A percentile compares a stretch with the other conserved stretches of the same genome.
Conservation (phyloP, 768 basidiomycete species). For the Suillus alpinus region DNA sequence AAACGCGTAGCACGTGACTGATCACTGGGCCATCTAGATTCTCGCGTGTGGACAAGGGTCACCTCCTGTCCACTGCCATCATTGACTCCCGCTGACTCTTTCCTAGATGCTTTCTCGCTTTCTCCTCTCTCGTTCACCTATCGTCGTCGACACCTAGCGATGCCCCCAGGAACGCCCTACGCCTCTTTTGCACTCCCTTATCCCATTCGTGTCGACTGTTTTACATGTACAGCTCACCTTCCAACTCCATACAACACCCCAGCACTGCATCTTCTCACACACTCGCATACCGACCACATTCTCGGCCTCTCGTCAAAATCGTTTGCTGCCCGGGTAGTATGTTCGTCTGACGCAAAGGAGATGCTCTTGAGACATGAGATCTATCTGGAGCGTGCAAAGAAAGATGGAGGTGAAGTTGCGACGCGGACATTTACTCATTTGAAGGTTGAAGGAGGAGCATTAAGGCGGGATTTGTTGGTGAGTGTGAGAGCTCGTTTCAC, state of each 20-base stretch:
- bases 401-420: constrained; percentile 1
- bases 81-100: neutral
- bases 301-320: constrained; percentile 71
- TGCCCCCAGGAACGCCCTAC: constrained; percentile 79
- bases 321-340: constrained; percentile 70
- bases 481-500: neutral
- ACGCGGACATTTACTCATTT: constrained; percentile 66
- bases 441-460: constrained; percentile 57
- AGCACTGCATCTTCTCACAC: constrained; percentile 73
- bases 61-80: neutral
- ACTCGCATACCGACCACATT: constrained; percentile 90
- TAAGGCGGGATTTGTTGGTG: constrained; percentile 64
- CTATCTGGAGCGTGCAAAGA: constrained; percentile 54
- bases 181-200: constrained; percentile 78
- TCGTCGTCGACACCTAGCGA: constrained; percentile 22
- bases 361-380: constrained; percentile 82
- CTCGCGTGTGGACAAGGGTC: too few relatives aligned
- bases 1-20: neutral
- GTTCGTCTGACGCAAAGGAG: constrained; percentile 80
- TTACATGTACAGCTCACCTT: constrained; percentile 43
- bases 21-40: neutral
- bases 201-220: constrained; percentile 84
- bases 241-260: constrained; percentile 33
- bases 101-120: neutral
- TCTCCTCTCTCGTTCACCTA: neutral